Percentiles rank a stretch among this genome's conserved stretches.
Conservation (phyloP, 169 alveolate genomes). For the Cryptosporidium muris region DNA sequence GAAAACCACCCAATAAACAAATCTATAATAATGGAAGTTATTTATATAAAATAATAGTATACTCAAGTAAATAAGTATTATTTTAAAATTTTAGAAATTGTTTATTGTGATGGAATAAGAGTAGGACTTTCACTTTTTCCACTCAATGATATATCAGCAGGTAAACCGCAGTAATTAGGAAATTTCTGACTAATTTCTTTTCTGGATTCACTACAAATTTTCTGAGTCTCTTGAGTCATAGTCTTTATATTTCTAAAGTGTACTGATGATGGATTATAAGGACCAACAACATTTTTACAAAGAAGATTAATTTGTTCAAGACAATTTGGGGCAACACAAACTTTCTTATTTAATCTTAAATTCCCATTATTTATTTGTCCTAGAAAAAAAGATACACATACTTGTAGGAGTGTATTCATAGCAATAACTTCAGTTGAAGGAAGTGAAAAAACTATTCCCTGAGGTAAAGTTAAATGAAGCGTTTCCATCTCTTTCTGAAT, state of each 20-base stretch:
- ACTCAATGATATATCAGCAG: constrained; percentile 36
- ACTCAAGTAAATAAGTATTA: too few relatives aligned
- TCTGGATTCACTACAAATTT: constrained; percentile 53
- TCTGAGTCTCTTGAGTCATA: neutral
- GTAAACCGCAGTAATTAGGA: constrained; percentile 9
- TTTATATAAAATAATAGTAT: too few relatives aligned
- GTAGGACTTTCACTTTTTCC: too few relatives aligned
- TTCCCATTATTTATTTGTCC: constrained; percentile 2
- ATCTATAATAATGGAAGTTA: too few relatives aligned
- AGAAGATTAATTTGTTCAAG: constrained; percentile 25
- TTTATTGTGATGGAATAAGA: too few relatives aligned
- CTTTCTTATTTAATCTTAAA: neutral
- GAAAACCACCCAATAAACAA: too few relatives aligned
- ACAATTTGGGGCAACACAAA: constrained; percentile 23
- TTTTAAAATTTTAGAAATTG: too few relatives aligned
- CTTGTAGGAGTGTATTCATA: constrained; percentile 30
- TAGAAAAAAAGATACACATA: constrained; percentile 41
- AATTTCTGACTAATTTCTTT: constrained; percentile 31
- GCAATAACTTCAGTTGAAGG: constrained; percentile 25
- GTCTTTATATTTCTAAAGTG: constrained; percentile 1
- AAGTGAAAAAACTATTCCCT: neutral
- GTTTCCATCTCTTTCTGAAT: constrained; percentile 5
- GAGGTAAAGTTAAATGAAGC: constrained; percentile 22
- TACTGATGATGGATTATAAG: constrained; percentile 29
- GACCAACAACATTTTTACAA: neutral